Base-by-base conservation (phyloP, 495 filamentous ascomycete genomes). In the Aspergillus bertholletiae region DNA sequence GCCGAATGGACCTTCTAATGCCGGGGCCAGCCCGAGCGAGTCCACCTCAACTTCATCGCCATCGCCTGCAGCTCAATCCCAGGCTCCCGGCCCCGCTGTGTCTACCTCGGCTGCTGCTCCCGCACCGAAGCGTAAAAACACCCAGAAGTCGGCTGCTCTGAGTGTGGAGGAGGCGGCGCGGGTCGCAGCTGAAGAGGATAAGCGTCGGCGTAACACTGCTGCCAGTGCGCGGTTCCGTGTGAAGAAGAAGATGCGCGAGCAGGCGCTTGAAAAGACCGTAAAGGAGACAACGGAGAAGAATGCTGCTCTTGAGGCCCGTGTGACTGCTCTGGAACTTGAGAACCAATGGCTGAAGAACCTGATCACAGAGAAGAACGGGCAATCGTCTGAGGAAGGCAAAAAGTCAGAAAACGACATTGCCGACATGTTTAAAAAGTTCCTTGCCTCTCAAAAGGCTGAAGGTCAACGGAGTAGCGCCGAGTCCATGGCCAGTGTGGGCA, bases 211-310 rank as follows among this genome's bases (percentile, higher is more conserved):
- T 50, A 98, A 98, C 76, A 98, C 94, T 0, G 94, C 94, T 22
- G 94, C 94, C 27, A 89, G 84, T 52, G 94, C 94, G 8, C 89
- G 94, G 24, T 98, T 98, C 84, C 88, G 94, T 51, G 86, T 97
- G 59, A 98, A 98, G 85, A 98, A 98, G 90, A 98, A 98, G 84
- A 89, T 95, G 79, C 88, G 94, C 46, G 94, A 98, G 78, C 86
- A 90, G 65, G 88, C 89, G 1, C 84, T 98, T 46, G 94, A 97
- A 74, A 87, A 86, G 62, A 83, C 83, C 34, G 86, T 94, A 53
- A 94, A 94, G 77, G 94, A 97, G 57, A 90, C 95, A 72, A 83
- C 76, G 7, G 91, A 96, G 11, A 90, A 92, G 72, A 88, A 93
- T 30, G 74, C 74, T 1, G 72, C 74, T n/a, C 80, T 98, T 13